A percentile compares a stretch with the other conserved stretches of the same genome.
These are phyloP conservation scores for Tulasnella sp. DNA, from an alignment of 768 basidiomycete species.

Conservation along the genomic window DNA sequence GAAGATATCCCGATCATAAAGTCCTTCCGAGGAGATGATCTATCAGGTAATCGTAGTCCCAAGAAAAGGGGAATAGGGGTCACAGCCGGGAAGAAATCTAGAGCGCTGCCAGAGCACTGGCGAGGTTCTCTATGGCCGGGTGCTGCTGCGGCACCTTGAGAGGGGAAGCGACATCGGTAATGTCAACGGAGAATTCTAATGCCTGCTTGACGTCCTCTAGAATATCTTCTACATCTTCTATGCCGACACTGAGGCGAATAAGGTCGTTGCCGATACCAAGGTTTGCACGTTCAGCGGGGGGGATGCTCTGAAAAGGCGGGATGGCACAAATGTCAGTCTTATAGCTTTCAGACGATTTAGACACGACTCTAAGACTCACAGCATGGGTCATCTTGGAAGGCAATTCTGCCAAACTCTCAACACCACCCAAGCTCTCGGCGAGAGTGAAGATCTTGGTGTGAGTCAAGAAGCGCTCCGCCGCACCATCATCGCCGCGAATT, in stretches of 20 bases:
- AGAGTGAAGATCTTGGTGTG: conserved; percentile 61
- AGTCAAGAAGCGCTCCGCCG: conserved; percentile 62
- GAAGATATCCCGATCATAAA: background rate
- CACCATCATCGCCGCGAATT: conserved; percentile 40
- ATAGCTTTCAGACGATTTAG: background rate
- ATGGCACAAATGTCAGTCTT: background rate
- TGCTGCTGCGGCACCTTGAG: background rate
- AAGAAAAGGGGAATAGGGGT: background rate
- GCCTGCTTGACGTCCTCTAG: conserved; percentile 63
- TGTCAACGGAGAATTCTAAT: conserved; percentile 38
- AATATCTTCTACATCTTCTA: conserved; percentile 82
- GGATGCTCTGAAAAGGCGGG: conserved; percentile 38
- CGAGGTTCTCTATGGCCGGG: background rate
- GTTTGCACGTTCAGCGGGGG: conserved; percentile 49
- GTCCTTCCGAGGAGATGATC: too few relatives aligned
- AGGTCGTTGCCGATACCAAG: conserved; percentile 75
- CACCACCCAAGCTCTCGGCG: conserved; percentile 85
- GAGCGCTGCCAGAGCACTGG: background rate
- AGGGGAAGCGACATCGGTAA: background rate
- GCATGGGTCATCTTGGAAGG: conserved; percentile 88
- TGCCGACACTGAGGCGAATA: conserved; percentile 74
- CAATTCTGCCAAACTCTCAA: conserved; percentile 83
- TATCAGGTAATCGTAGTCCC: background rate
- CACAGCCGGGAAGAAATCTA: background rate
- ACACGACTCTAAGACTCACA: conserved; percentile 24